Evolutionary conservation across 768 basidiomycete genomes (phyloP).

Genomic region (Asterophora lycoperdoides): DNA sequence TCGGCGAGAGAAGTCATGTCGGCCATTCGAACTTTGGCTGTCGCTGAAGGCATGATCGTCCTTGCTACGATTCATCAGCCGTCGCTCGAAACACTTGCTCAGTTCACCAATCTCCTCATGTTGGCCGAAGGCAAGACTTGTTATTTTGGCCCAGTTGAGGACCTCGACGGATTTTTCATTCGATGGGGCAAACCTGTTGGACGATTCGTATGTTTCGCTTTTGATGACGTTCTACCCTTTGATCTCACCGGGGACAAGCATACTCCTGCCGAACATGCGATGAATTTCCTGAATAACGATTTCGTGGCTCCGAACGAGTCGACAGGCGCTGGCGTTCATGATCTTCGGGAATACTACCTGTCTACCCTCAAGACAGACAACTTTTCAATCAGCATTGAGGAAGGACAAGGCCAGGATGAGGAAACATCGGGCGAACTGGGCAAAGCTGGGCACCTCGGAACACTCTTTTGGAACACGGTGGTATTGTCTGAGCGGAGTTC

Average conservation of each 20-base stretch:
- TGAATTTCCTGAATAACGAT: conserved; percentile 53
- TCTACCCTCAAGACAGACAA: conserved; percentile 14
- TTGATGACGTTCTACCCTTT: conserved; percentile 13
- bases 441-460: conserved; percentile 25
- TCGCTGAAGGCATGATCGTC: conserved; percentile 48
- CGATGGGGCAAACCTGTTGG: conserved; percentile 36
- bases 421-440: conserved; percentile 16
- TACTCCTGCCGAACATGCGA: conserved; percentile 57
- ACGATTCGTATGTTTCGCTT: conserved; percentile 27
- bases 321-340: conserved; percentile 17
- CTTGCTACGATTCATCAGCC: conserved; percentile 71
- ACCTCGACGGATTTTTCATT: conserved; percentile 36
- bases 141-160: conserved; percentile 39
- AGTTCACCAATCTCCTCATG: conserved; percentile 58
- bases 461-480: conserved; percentile 38
- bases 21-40: conserved; percentile 40
- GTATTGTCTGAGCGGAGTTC: conserved; percentile 44
- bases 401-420: background rate
- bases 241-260: conserved; percentile 24
- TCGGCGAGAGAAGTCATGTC: conserved; percentile 39
- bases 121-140: conserved; percentile 49
- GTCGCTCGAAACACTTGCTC: conserved; percentile 51
- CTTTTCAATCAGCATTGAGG: background rate
- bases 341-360: conserved; percentile 35
- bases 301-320: conserved; percentile 25